These are phyloP conservation scores for Leccinum disarticulatum DNA, from an alignment of 768 basidiomycete species.

Conservation along the genomic window DNA sequence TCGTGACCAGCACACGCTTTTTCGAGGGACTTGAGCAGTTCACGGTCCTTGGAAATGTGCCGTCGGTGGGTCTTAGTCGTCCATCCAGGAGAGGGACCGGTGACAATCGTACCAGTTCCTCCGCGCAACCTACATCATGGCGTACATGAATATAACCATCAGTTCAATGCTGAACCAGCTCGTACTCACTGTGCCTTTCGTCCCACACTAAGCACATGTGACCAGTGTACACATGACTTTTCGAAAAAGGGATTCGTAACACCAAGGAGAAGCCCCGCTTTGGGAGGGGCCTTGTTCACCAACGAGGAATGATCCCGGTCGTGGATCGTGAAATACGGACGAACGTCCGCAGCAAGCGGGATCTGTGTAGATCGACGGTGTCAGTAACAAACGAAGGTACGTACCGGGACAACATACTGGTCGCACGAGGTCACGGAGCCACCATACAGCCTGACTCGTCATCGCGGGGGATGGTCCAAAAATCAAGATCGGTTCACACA, in stretches of 20 bases:
- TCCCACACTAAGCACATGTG: constrained; percentile 76
- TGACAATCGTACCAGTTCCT: constrained; percentile 7
- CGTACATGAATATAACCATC: neutral
- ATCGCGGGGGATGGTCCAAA: constrained; percentile 77
- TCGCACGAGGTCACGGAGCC: constrained; percentile 82
- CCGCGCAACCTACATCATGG: constrained; percentile 5
- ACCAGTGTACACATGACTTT: constrained; percentile 80
- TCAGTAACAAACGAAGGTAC: neutral
- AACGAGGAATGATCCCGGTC: constrained; percentile 77
- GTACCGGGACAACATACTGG: constrained; percentile 52
- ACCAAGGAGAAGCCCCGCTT: constrained; percentile 72
- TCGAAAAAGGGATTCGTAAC: constrained; percentile 90
- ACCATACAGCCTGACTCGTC: constrained; percentile 90
- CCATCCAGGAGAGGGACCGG: constrained; percentile 72
- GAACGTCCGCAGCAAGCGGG: constrained; percentile 78
- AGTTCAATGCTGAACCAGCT: neutral
- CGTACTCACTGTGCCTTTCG: constrained; percentile 43
- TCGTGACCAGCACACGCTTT: constrained; percentile 51
- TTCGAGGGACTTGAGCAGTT: constrained; percentile 72
- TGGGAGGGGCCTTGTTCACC: constrained; percentile 81
- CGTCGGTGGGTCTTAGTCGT: constrained; percentile 76
- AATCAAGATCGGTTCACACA: constrained; percentile 87
- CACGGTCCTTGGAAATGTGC: constrained; percentile 81
- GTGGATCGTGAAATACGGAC: constrained; percentile 97
- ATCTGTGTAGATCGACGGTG: constrained; percentile 48